Evolutionary conservation across 2,329 filamentous ascomycete species (phyloP).

Genomic region (Parasarocladium wereldwijsianum): DNA sequence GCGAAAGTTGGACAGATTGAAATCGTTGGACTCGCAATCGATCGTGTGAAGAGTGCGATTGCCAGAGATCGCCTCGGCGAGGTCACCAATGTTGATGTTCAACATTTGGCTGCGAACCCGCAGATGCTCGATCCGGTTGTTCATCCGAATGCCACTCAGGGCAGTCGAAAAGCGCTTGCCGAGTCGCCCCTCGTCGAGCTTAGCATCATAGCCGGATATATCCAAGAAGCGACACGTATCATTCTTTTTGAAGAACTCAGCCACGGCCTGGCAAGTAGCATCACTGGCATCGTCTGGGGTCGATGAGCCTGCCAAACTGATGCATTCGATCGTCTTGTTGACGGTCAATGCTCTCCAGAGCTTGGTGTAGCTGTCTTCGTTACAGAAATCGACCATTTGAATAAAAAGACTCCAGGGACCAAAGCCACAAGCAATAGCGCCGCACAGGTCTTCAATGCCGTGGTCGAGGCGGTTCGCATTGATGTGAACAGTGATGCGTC

Average conservation of each 20-base stretch:
- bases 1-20: constrained; percentile 35
- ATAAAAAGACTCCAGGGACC: constrained; percentile 35
- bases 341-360: constrained; percentile 33
- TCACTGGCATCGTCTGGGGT: constrained; percentile 29
- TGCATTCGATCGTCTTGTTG: constrained; percentile 33
- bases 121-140: constrained; percentile 31
- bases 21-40: constrained; percentile 39
- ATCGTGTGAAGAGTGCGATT: constrained; percentile 35
- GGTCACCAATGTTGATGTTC: constrained; percentile 35
- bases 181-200: constrained; percentile 41
- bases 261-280: constrained; percentile 31
- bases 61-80: constrained; percentile 32
- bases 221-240: constrained; percentile 36
- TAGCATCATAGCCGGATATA: constrained; percentile 40
- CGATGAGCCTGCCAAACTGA: constrained; percentile 40
- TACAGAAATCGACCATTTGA: constrained; percentile 42
- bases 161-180: constrained; percentile 37
- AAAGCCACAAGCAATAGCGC: constrained; percentile 29
- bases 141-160: constrained; percentile 29
- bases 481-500: constrained; percentile 32
- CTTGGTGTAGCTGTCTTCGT: constrained; percentile 34
- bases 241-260: constrained; percentile 36
- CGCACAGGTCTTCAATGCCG: constrained; percentile 33
- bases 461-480: constrained; percentile 38
- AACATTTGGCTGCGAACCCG: constrained; percentile 41